Percentiles rank a stretch among this genome's conserved stretches.
Conservation (phyloP, 2,329 filamentous ascomycete genomes). For the Fusarium circinatum region DNA sequence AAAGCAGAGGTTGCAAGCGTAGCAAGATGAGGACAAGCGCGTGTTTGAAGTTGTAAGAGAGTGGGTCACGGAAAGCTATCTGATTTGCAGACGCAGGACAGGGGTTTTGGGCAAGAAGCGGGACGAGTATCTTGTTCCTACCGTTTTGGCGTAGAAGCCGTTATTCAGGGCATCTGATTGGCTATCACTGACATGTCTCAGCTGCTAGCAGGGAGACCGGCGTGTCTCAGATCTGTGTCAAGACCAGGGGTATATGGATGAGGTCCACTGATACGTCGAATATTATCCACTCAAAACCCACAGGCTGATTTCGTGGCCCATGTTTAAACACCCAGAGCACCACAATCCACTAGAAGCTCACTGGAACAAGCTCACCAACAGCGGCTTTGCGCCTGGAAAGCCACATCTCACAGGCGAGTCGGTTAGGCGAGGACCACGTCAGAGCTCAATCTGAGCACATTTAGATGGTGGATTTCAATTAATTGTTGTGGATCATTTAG, state of each 20-base stretch:
- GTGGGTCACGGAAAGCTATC: conserved; percentile 19
- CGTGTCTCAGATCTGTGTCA: conserved; percentile 59
- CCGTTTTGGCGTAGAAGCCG: conserved; percentile 40
- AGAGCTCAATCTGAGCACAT: conserved; percentile 28
- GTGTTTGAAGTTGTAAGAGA: conserved; percentile 45
- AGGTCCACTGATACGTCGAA: conserved; percentile 14
- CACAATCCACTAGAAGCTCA: conserved; percentile 23
- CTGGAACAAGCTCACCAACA: conserved; percentile 26
- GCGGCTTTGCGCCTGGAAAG: conserved; percentile 2
- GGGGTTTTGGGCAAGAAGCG: conserved; percentile 34
- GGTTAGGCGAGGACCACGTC: conserved; percentile 38
- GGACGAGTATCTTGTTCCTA: conserved; percentile 36
- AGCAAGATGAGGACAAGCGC: conserved; percentile 32
- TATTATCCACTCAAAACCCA: conserved; percentile 20
- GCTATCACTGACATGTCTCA: conserved; percentile 5
- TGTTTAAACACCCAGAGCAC: neutral
- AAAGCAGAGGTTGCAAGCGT: conserved; percentile 22
- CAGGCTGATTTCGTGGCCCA: conserved; percentile 16
- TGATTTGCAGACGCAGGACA: conserved; percentile 39
- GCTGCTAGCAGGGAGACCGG: conserved; percentile 30
- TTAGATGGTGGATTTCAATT: conserved; percentile 4
- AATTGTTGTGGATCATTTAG: conserved; percentile 21
- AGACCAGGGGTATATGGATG: conserved; percentile 34
- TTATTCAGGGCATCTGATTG: conserved; percentile 22
- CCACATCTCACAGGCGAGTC: conserved; percentile 8